A percentile compares a stretch with the other conserved stretches of the same genome.
phyloP scores from a whole-genome alignment of 805 yeast genomes.

The Candida corydali region DNA sequence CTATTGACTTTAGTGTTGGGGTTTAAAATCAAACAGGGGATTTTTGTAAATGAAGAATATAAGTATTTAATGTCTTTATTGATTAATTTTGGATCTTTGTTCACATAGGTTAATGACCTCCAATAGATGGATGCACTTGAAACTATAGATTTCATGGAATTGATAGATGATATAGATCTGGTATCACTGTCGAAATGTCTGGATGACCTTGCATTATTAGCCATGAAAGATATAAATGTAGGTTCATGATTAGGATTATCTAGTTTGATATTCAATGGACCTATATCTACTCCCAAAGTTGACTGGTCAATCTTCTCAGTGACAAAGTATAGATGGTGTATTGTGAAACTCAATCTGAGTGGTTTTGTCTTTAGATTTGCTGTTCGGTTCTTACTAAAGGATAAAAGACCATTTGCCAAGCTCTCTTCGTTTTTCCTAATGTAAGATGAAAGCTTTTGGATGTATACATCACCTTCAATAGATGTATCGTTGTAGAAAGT shows the following conservation, averaged over 20 bases:
- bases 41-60: constrained; percentile 59
- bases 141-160: constrained; percentile 51
- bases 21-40: constrained; percentile 59
- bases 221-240: constrained; percentile 55
- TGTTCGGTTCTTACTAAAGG: constrained; percentile 41
- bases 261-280: constrained; percentile 57
- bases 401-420: constrained; percentile 54
- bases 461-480: constrained; percentile 55
- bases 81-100: constrained; percentile 40
- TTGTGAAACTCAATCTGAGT: constrained; percentile 51
- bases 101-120: constrained; percentile 28
- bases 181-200: constrained; percentile 41
- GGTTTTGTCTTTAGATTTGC: constrained; percentile 39
- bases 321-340: constrained; percentile 61
- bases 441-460: constrained; percentile 50
- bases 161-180: constrained; percentile 53
- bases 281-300: constrained; percentile 47
- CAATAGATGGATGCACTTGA: constrained; percentile 40
- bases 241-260: constrained; percentile 55
- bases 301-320: constrained; percentile 53
- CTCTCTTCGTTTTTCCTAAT: constrained; percentile 55
- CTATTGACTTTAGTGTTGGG: constrained; percentile 56
- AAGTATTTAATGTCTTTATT: constrained; percentile 53
- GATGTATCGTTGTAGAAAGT: constrained; percentile 30
- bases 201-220: constrained; percentile 46